phyloP scores from a whole-genome alignment of 2,329 filamentous ascomycete genomes.

The Chaetomium olivaceum region DNA sequence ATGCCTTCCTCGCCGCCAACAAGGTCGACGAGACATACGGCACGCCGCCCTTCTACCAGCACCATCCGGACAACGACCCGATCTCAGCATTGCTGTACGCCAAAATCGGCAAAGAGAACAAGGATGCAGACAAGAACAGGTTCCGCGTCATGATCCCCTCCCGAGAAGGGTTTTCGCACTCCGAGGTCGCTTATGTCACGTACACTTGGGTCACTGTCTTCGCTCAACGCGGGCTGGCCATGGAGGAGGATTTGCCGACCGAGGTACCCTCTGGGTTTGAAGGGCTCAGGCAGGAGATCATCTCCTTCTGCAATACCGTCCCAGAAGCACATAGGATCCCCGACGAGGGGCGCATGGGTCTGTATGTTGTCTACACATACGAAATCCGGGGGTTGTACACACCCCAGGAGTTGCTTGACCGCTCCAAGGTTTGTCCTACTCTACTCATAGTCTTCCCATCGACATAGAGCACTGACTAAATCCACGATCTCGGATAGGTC shows the following conservation, averaged over 20 bases:
- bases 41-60: slow-evolving; percentile 2
- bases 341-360: not conserved
- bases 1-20: slow-evolving; percentile 9
- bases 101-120: not conserved
- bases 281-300: not conserved
- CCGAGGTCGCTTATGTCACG: not conserved
- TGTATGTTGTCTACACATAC: not conserved
- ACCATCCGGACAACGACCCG: slow-evolving; percentile 4
- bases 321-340: not conserved
- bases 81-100: slow-evolving; percentile 1
- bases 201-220: not conserved
- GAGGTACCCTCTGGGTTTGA: not conserved
- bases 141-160: slow-evolving; percentile 2
- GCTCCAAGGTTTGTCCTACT: not conserved
- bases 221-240: not conserved
- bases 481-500: not conserved
- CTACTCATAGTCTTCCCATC: too few relatives aligned
- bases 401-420: not conserved
- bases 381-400: not conserved
- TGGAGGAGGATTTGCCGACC: not conserved
- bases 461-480: too few relatives aligned
- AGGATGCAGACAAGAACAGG: not conserved
- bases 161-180: too few relatives aligned
- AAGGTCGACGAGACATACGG: slow-evolving; percentile 9
- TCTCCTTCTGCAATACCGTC: not conserved